Evolutionary conservation across 2,329 filamentous ascomycete genomes (phyloP), one percentile per base, ranked within the genome.

Genomic region (Ascochyta lentis): DNA sequence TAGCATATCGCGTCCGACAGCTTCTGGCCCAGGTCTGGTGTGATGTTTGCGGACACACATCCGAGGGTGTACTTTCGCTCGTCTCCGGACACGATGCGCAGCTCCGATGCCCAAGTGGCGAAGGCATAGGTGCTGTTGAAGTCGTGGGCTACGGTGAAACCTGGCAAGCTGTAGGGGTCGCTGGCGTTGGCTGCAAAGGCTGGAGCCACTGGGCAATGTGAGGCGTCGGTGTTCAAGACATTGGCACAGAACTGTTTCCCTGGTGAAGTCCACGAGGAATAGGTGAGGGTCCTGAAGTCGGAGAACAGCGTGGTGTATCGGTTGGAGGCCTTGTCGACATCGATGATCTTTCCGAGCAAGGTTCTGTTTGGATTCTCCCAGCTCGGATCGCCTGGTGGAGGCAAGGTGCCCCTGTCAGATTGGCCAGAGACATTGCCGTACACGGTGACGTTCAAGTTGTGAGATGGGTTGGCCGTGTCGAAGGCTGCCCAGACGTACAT

Each of bases 381-480:
- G 42, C 39, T 42, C 0, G 84, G 75, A 69, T 86, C 83, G 65
- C 83, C 75, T 16, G 83, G 76, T 0, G 84, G 67, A 31, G 91
- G 92, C 49, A 92, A 84, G 2, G 76, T 57, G n/a, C 80, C 78
- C 12, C 77, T 70, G 2, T 81, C 80, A 40, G 84, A 81, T 46
- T 88, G 86, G 42, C 95, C 95, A 8, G 89, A 90, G 27, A 98
- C 92, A 76, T 98, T 97, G 47, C 93, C 94, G 80, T 92, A 98
- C 42, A 96, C 84, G 1, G 87, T 95, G 51, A 97, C 80, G 60
- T 85, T 86, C 44, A 99, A 81, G 37, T 83, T 85, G 70, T 93
- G 86, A 46, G 79, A 82, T 4, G 84, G 73, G 60, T 84, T 78
- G 13, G 79, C 74, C 26, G 84, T 81, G 66, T 91, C 84, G 79